Base-by-base conservation (phyloP, 441 rosid species). In the Syzygium syzygioides region DNA sequence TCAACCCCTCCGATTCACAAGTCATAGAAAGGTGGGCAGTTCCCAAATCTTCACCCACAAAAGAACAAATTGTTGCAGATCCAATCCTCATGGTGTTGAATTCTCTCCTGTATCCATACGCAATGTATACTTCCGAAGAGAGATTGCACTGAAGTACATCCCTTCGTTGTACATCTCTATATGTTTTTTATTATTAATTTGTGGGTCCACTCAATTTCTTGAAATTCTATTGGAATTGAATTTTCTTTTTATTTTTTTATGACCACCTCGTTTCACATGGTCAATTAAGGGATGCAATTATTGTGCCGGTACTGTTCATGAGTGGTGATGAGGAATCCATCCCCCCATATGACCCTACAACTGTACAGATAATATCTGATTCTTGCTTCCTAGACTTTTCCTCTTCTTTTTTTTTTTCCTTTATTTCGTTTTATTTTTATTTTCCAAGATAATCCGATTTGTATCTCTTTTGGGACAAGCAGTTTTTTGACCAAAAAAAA, bases 241-340 rank as follows among this genome's bases (percentile, higher is more conserved):
- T 71, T 37, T 32, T 37, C 14, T 34, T 71, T 45, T 60, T 59
- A 11, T 59, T 71, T 41, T 18, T 64, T 64, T 23, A 89, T 92
- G 93, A 79, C 89, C 66, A 12, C 83, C 71, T 60, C 50, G 23
- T 64, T 76, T 87, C 86, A 76, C 88, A 79, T 87, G 88, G 88
- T 37, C 88, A 87, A 76, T 55, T 87, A 79, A 53, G 34, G 86
- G 86, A 80, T 60, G 54, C 68, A 93, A 93, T 93, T 89, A 93
- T 93, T 91, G 87, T 92, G 93, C 71, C 91, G 90, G 90, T 86
- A 89, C 88, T 86, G 93, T 89, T 87, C 88, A 57, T 48, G 71
- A 83, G 83, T 84, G 10, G 45, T 64, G 52, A 87, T 84, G 87
- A 64, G 71, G 60, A 90, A 60, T 89, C 93, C 90, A 90, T 88